Evolutionary conservation across 805 yeast genomes (phyloP).

Genomic region (Yarrowia phangngaensis): DNA sequence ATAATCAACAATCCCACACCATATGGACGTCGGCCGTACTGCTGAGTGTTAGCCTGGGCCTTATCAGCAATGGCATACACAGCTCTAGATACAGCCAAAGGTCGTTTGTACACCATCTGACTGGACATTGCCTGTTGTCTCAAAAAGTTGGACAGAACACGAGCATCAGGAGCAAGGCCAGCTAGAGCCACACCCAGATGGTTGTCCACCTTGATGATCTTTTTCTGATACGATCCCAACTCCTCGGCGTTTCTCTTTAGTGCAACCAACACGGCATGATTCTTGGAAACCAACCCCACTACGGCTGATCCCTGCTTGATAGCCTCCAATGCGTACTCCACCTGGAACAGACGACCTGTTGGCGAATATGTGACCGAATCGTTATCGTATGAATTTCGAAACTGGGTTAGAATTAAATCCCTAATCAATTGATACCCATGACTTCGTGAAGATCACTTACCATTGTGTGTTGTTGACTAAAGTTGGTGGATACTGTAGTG

Average conservation of each 20-base stretch:
- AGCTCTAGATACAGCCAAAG: constrained; percentile 76
- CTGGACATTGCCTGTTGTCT: constrained; percentile 90
- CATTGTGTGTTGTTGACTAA: no score
- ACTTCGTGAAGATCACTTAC: no score
- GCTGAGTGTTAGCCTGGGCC: constrained; percentile 95
- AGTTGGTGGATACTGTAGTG: no score
- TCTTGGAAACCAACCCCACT: constrained; percentile 83
- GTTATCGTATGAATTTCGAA: constrained; percentile 97
- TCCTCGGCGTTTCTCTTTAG: constrained; percentile 96
- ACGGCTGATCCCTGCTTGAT: constrained; percentile 98
- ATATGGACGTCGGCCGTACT: constrained; percentile 94
- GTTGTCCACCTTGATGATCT: constrained; percentile 83
- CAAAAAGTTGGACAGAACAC: constrained; percentile 83
- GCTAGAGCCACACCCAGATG: constrained; percentile 95
- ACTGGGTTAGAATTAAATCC: constrained; percentile 52
- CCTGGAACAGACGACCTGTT: constrained; percentile 85
- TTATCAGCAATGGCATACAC: constrained; percentile 87
- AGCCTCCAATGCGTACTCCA: constrained; percentile 88
- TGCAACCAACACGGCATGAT: constrained; percentile 88
- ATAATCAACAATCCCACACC: constrained; percentile 92
- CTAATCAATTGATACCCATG: not conserved
- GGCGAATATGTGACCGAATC: constrained; percentile 98
- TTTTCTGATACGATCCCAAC: constrained; percentile 93
- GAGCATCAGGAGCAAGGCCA: constrained; percentile 97
- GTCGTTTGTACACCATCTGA: constrained; percentile 78